A percentile compares a stretch with the other conserved stretches of the same genome.
Evolutionary conservation across 371 early-diverging fungal genomes (phyloP).

Genomic region (Conidiobolus incongruus): DNA sequence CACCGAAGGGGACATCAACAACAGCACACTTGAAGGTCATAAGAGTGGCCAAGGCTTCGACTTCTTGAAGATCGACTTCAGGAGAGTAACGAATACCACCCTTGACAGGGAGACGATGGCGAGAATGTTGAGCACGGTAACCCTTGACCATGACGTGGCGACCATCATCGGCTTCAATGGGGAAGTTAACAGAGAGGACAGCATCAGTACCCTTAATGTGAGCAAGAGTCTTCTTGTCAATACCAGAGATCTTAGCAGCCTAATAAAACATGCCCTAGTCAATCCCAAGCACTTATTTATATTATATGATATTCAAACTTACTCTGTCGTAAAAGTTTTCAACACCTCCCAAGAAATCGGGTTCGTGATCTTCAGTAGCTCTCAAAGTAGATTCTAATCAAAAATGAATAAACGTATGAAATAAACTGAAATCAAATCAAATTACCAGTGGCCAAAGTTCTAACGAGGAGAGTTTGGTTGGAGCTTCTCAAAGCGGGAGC

Average conservation of each 20-base stretch:
- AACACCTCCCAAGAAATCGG: conserved; percentile 55
- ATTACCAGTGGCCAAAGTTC: too few species aligned
- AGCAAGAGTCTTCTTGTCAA: conserved; percentile 34
- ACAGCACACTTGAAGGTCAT: conserved; percentile 89
- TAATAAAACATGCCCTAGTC: too few species aligned
- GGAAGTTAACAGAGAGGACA: conserved; percentile 63
- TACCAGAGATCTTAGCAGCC: conserved; percentile 49
- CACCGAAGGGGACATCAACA: conserved; percentile 52
- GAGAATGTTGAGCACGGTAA: conserved; percentile 77
- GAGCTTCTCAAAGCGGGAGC: too few species aligned
- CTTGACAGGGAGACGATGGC: conserved; percentile 69
- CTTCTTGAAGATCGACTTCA: conserved; percentile 35
- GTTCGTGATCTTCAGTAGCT: conserved; percentile 29
- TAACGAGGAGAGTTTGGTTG: too few species aligned
- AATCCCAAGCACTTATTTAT: background rate
- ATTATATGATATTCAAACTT: too few species aligned
- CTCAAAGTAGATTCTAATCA: background rate
- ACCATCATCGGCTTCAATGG: conserved; percentile 44
- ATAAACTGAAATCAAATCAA: too few species aligned
- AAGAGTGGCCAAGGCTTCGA: conserved; percentile 48
- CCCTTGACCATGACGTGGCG: conserved; percentile 51
- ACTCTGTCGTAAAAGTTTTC: conserved; percentile 49
- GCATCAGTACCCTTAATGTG: conserved; percentile 62
- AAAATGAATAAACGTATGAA: too few species aligned
- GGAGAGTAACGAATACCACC: conserved; percentile 6